Conservation (phyloP, 768 basidiomycete genomes). For the Boletus subcaerulescens region DNA sequence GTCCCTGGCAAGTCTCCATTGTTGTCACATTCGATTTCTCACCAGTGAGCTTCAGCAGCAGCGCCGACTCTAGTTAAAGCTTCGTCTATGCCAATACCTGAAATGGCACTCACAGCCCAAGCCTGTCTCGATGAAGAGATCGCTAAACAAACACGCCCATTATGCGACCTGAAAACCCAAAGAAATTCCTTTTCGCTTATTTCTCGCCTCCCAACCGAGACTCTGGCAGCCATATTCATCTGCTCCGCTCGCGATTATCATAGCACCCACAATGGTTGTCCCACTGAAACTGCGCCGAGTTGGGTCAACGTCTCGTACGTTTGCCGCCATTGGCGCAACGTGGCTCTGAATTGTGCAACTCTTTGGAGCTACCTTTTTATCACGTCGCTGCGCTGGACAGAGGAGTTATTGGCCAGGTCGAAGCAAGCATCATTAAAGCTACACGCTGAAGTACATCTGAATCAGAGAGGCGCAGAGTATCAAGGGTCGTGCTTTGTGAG, state of each 20-base stretch:
- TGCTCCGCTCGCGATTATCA: background rate
- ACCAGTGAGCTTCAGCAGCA: too few relatives aligned
- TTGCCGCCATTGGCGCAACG: constrained; percentile 38
- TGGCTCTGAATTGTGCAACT: constrained; percentile 38
- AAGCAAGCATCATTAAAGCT: constrained; percentile 33
- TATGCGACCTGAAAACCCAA: background rate
- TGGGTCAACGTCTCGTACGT: constrained; percentile 14
- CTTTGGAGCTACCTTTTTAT: constrained; percentile 39
- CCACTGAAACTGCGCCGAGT: background rate
- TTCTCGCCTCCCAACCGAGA: constrained; percentile 14
- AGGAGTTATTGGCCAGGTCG: constrained; percentile 42
- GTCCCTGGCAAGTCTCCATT: too few relatives aligned
- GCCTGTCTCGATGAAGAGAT: background rate
- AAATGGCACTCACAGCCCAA: too few relatives aligned
- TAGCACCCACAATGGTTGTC: background rate
- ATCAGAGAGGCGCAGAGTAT: too few relatives aligned
- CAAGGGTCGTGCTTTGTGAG: too few relatives aligned
- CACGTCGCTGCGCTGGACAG: constrained; percentile 32
- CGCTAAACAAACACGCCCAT: background rate
- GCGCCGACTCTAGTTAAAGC: too few relatives aligned
- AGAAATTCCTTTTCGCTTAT: constrained; percentile 7
- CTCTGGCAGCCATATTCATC: constrained; percentile 13
- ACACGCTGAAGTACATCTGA: background rate
- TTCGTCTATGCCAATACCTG: too few relatives aligned
- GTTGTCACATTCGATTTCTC: too few relatives aligned